Evolutionary conservation across 106 monocot species (phyloP), one percentile per base, ranked within the genome.

Genomic region (Dioscorea zingiberensis): DNA sequence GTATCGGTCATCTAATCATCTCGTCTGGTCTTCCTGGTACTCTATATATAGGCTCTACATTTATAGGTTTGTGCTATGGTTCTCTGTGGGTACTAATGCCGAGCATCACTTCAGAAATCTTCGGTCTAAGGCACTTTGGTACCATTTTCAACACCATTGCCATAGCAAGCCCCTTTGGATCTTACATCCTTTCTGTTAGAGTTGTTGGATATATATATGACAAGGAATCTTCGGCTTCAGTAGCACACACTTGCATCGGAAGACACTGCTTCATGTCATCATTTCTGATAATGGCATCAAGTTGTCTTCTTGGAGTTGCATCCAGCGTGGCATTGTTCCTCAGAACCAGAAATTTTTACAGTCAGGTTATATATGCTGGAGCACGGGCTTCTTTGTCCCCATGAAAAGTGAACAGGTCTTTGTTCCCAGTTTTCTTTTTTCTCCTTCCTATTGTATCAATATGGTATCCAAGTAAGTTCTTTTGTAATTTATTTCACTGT

Each of bases 51-150:
- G 98, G 92, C 13, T 89, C 88, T 15, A 69, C 89, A 9, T 17
- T 98, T 25, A 79, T 93, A 1, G 97, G 92, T 9, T 61, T 98
- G 14, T 89, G 97, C 55, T 98, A 98, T 55, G 97, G 97, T 21
- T 79, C 79, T 18, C 92, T 88, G 29, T 98, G 97, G 92, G 71
- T 85, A 4, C 54, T 98, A 45, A 98, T 98, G 97, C 97, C 92
- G 1, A 89, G 83, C 19, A 78, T 98, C 72, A 84, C 86, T 1
- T 92, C 92, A 5, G 97, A 98, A 29, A 80, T 98, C 32, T 98
- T 92, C 44, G 97, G 97, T 23, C 46, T 98, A 4, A 71, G 58
- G 73, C 81, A 98, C 70, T 93, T 98, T 60, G 97, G 92, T 14
- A 98, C 89, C 13, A 89, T 98, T 25, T 98, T 98, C 58, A 98